Evolutionary conservation across 345 rosid species (phyloP).

Genomic region (Punica granatum): DNA sequence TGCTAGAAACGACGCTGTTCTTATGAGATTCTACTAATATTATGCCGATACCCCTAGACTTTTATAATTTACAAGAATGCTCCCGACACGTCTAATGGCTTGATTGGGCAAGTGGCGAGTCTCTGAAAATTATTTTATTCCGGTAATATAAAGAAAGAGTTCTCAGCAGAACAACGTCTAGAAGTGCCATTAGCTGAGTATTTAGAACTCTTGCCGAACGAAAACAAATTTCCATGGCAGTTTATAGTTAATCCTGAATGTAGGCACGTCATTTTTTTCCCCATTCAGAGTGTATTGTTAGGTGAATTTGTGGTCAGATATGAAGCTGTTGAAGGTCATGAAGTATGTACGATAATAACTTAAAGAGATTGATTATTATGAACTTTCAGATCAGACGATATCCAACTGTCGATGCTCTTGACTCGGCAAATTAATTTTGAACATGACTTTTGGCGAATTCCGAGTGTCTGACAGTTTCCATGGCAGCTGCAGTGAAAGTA

Average conservation of each 20-base stretch:
- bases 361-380: not conserved
- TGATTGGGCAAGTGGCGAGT: no score
- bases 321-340: not conserved
- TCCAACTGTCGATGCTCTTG: not conserved
- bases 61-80: no score
- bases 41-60: no score
- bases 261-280: not conserved
- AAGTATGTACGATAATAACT: not conserved
- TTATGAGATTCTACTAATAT: no score
- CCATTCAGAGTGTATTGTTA: not conserved
- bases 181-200: not conserved
- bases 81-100: no score
- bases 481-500: not conserved
- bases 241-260: not conserved
- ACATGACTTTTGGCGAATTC: not conserved
- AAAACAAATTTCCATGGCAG: not conserved
- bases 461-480: not conserved
- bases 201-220: no score
- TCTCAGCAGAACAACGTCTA: not conserved
- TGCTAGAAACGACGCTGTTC: no score
- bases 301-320: not conserved
- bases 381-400: not conserved
- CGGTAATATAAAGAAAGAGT: not conserved
- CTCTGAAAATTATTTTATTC: not conserved
- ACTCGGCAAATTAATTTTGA: not conserved